Evolutionary conservation across 306 rosid genomes (phyloP).

Genomic region (Quercus suber): DNA sequence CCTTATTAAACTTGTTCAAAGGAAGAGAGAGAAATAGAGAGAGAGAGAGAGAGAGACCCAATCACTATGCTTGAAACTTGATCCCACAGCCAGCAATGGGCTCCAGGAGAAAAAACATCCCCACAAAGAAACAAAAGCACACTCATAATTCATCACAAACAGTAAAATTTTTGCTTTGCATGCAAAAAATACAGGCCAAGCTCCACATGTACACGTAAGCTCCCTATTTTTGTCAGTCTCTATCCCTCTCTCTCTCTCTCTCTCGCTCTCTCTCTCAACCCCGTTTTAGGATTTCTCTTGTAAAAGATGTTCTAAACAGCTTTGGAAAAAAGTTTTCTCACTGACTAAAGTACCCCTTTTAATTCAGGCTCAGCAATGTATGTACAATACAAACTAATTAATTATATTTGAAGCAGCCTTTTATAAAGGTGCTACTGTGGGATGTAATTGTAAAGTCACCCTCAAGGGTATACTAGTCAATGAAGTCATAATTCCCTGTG

Average conservation of each 20-base stretch:
- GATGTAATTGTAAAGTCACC: slow-evolving; percentile 86
- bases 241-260: slow-evolving; percentile 10
- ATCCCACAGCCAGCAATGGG: slow-evolving; percentile 89
- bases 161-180: slow-evolving; percentile 53
- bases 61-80: slow-evolving; percentile 68
- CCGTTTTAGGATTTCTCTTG: slow-evolving; percentile 10
- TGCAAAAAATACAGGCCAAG: slow-evolving; percentile 61
- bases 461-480: slow-evolving; percentile 77
- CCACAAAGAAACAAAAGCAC: slow-evolving; percentile 82
- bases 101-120: slow-evolving; percentile 62
- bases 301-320: not conserved
- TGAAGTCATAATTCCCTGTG: slow-evolving; percentile 41
- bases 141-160: slow-evolving; percentile 44
- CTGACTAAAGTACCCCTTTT: slow-evolving; percentile 55
- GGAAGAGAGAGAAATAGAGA: slow-evolving; percentile 22
- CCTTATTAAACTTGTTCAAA: slow-evolving; percentile 53
- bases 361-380: slow-evolving; percentile 10
- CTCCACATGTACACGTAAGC: slow-evolving; percentile 54
- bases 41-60: slow-evolving; percentile 46
- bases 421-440: slow-evolving; percentile 73
- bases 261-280: slow-evolving; percentile 13
- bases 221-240: slow-evolving; percentile 28
- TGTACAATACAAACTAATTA: slow-evolving; percentile 27
- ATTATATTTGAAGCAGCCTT: slow-evolving; percentile 74
- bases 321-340: not conserved